phyloP scores from a whole-genome alignment of 2,329 filamentous ascomycete genomes.

The Fusarium hostae region DNA sequence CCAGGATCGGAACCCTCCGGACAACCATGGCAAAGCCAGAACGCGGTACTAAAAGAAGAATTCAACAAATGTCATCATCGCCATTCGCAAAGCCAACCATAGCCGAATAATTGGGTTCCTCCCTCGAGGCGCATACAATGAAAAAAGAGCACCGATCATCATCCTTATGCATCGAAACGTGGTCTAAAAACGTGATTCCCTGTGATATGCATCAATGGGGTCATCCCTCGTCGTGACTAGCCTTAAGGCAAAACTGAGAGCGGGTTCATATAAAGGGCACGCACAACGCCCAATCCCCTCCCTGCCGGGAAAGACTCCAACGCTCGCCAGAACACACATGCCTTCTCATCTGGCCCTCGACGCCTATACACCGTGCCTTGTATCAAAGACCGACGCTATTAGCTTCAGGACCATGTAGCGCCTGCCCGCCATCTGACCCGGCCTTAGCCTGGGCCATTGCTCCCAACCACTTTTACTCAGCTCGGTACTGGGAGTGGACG shows the following conservation, averaged over 20 bases:
- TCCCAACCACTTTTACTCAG: conserved; percentile 45
- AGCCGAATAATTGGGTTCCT: conserved; percentile 41
- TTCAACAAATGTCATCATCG: conserved; percentile 38
- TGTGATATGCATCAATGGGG: conserved; percentile 51
- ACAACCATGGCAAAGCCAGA: conserved; percentile 41
- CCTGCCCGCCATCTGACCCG: conserved; percentile 45
- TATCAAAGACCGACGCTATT: conserved; percentile 40
- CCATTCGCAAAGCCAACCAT: conserved; percentile 41
- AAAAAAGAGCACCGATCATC: conserved; percentile 55
- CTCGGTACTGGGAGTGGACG: conserved; percentile 46
- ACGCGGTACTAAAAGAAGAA: conserved; percentile 40
- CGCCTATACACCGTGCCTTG: conserved; percentile 38
- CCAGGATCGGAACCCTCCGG: conserved; percentile 33
- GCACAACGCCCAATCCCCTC: conserved; percentile 45
- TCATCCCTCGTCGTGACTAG: conserved; percentile 44
- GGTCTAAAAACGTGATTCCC: conserved; percentile 58
- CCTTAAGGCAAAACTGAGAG: conserved; percentile 44
- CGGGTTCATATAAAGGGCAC: conserved; percentile 43
- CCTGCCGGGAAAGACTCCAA: conserved; percentile 47
- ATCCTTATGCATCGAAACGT: conserved; percentile 62
- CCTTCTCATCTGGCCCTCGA: conserved; percentile 42
- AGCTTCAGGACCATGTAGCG: conserved; percentile 47
- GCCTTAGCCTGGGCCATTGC: conserved; percentile 45
- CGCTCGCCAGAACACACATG: conserved; percentile 46
- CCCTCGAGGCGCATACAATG: conserved; percentile 52